Conservation (phyloP, 176 grass and related monocot species). For the Otatea glauca region DNA sequence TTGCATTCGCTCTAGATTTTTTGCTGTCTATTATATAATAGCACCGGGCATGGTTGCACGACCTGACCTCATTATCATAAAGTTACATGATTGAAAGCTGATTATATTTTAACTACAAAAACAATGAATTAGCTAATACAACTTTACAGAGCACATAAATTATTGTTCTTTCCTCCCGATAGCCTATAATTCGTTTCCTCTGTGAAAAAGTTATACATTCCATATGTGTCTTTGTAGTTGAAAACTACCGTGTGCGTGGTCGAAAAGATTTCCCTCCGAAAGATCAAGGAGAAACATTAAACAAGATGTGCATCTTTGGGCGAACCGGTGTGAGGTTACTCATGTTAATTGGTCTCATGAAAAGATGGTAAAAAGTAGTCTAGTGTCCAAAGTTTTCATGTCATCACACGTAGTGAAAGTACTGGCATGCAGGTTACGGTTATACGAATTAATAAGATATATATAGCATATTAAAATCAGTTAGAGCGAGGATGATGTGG, state of each 20-base stretch:
- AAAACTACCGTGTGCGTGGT: slow-evolving; percentile 44
- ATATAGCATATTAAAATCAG: slow-evolving; percentile 54
- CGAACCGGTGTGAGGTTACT: slow-evolving; percentile 44
- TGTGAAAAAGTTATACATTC: slow-evolving; percentile 39
- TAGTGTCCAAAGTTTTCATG: slow-evolving; percentile 55
- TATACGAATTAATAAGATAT: slow-evolving; percentile 41
- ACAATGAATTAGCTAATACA: slow-evolving; percentile 49
- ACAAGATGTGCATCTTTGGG: slow-evolving; percentile 37
- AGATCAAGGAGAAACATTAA: slow-evolving; percentile 44
- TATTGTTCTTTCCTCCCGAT: slow-evolving; percentile 22
- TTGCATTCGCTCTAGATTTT: slow-evolving; percentile 31
- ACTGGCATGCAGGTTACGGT: slow-evolving; percentile 48
- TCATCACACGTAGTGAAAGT: slow-evolving; percentile 54
- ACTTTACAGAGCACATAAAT: slow-evolving; percentile 40
- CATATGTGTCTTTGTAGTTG: slow-evolving; percentile 33
- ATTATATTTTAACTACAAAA: slow-evolving; percentile 46
- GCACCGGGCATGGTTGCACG: slow-evolving; percentile 40
- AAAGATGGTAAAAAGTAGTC: slow-evolving; percentile 63
- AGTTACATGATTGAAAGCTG: slow-evolving; percentile 51
- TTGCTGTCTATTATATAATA: slow-evolving; percentile 27
- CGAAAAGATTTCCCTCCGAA: slow-evolving; percentile 43
- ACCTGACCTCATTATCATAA: slow-evolving; percentile 46
- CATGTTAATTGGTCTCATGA: slow-evolving; percentile 49
- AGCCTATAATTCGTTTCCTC: slow-evolving; percentile 32
- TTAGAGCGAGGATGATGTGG: slow-evolving; percentile 32